phyloP scores from a whole-genome alignment of 768 basidiomycete species.

The Trametes cubensis region DNA sequence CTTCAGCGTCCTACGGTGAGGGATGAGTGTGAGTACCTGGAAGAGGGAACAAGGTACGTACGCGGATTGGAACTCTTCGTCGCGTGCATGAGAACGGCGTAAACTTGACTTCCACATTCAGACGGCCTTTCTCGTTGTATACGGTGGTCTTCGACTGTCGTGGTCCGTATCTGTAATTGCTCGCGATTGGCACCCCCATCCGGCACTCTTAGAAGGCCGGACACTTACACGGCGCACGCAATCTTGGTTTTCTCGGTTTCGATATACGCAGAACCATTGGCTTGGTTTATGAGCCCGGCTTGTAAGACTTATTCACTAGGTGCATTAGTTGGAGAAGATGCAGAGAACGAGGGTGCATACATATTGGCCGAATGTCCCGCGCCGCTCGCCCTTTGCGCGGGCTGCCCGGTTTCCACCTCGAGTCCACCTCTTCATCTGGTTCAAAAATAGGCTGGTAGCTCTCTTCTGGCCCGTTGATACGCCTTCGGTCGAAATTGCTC shows the following conservation, averaged over 20 bases:
- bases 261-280: constrained; percentile 96
- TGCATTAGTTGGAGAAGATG: constrained; percentile 32
- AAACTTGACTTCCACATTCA: constrained; percentile 97
- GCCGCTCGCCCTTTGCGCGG: constrained; percentile 55
- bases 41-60: constrained; percentile 43
- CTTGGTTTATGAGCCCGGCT: constrained; percentile 87
- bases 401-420: constrained; percentile 39
- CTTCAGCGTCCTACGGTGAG: constrained; percentile 82
- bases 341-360: constrained; percentile 46
- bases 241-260: constrained; percentile 92
- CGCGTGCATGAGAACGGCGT: constrained; percentile 86
- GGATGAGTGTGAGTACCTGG: not conserved
- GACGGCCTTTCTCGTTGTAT: constrained; percentile 84
- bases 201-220: constrained; percentile 1
- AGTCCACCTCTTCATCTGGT: constrained; percentile 35
- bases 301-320: constrained; percentile 66
- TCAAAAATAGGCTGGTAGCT: constrained; percentile 69
- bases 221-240: constrained; percentile 89
- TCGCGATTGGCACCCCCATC: not conserved
- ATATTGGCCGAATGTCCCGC: constrained; percentile 81
- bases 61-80: constrained; percentile 83
- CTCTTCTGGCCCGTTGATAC: constrained; percentile 90
- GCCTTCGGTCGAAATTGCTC: constrained; percentile 75
- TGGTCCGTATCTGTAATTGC: constrained; percentile 67
- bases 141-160: constrained; percentile 78